Conservation (phyloP, 2,329 filamentous ascomycete genomes). For the Rhynchosporium agropyri region DNA sequence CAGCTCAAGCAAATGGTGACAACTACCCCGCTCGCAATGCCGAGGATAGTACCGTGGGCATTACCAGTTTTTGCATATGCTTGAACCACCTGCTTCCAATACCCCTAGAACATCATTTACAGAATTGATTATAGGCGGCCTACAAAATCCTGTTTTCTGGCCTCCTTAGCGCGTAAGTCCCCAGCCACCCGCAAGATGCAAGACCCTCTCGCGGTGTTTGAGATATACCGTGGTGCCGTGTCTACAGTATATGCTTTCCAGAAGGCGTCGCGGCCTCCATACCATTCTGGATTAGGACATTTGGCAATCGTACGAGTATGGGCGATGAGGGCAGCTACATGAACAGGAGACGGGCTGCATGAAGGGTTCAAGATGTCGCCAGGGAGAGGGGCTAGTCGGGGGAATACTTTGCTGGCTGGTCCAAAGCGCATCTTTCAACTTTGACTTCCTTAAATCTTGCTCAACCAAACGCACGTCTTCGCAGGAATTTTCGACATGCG, state of each 20-base stretch:
- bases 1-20: background rate
- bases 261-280: background rate
- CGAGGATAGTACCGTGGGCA: background rate
- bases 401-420: background rate
- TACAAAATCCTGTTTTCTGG: background rate
- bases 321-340: background rate
- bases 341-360: constrained; percentile 4
- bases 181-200: constrained; percentile 1
- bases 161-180: background rate
- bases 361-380: background rate
- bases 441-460: too few species aligned
- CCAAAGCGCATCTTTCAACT: too few species aligned
- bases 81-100: background rate
- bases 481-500: too few species aligned
- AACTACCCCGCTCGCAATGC: constrained; percentile 13
- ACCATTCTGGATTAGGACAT: background rate
- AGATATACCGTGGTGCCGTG: constrained; percentile 1
- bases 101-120: background rate
- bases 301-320: background rate
- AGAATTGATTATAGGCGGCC: background rate
- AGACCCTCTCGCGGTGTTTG: background rate
- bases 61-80: background rate
- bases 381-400: background rate
- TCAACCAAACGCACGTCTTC: too few species aligned
- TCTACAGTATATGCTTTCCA: background rate